Conservation (phyloP, 2,329 filamentous ascomycete genomes). For the Cercospora zeae-maydis region DNA sequence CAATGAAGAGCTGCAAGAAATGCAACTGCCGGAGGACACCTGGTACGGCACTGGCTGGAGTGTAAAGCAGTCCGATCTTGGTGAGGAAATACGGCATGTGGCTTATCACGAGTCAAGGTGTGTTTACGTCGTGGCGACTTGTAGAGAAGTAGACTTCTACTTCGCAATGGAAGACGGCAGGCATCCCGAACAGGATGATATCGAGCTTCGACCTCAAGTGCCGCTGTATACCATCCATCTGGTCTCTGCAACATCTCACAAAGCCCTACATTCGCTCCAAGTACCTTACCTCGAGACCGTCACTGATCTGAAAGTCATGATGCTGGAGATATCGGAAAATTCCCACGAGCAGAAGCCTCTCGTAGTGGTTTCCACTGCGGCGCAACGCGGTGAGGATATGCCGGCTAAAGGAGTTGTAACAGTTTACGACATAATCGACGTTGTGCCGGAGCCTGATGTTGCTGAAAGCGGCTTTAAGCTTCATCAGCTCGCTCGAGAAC, state of each 20-base stretch:
- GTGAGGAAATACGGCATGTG: conserved; percentile 65
- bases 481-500: conserved; percentile 82
- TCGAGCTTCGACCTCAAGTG: conserved; percentile 61
- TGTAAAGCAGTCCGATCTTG: conserved; percentile 66
- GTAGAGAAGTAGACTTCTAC: conserved; percentile 66
- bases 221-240: conserved; percentile 73
- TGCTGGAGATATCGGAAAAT: conserved; percentile 84
- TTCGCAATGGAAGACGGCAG: conserved; percentile 84
- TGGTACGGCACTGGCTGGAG: conserved; percentile 75
- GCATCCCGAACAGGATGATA: conserved; percentile 67
- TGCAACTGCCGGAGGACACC: conserved; percentile 63
- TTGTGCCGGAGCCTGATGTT: conserved; percentile 81
- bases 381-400: conserved; percentile 85
- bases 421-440: conserved; percentile 85
- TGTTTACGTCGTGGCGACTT: conserved; percentile 74
- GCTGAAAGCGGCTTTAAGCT: conserved; percentile 83
- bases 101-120: conserved; percentile 72
- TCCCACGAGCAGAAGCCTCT: conserved; percentile 82
- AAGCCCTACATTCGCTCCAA: conserved; percentile 69
- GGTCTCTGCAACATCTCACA: conserved; percentile 72
- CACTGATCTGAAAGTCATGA: conserved; percentile 76
- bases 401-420: conserved; percentile 80
- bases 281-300: conserved; percentile 73
- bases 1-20: conserved; percentile 68
- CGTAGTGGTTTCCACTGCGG: conserved; percentile 78